phyloP scores from a whole-genome alignment of 2,329 filamentous ascomycete genomes.

The Trichoderma lentiforme region DNA sequence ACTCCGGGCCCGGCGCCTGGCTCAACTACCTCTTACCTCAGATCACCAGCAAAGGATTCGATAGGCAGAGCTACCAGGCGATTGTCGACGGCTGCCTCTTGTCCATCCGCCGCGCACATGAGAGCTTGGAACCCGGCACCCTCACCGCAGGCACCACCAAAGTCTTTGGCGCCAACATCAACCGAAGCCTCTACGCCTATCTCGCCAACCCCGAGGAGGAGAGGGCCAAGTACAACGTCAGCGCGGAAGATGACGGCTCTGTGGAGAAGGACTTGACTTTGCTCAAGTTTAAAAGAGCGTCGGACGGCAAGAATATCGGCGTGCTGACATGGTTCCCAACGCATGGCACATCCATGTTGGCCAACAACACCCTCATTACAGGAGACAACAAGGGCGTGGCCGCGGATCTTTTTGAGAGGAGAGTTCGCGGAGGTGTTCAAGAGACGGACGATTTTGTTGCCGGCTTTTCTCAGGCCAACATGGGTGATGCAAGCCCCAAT shows the following conservation, averaged over 20 bases:
- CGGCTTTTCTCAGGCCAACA: conserved; percentile 86
- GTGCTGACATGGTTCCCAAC: conserved; percentile 87
- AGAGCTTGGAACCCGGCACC: conserved; percentile 52
- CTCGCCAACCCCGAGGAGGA: conserved; percentile 76
- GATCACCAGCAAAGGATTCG: conserved; percentile 81
- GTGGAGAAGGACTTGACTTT: conserved; percentile 76
- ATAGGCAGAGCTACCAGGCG: conserved; percentile 79
- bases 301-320: conserved; percentile 72
- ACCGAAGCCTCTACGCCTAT: conserved; percentile 81
- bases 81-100: conserved; percentile 80
- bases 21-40: conserved; percentile 89
- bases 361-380: conserved; percentile 84
- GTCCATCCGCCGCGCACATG: conserved; percentile 76
- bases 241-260: conserved; percentile 37
- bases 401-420: conserved; percentile 76
- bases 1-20: conserved; percentile 87
- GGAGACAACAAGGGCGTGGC: conserved; percentile 95
- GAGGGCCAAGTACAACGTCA: conserved; percentile 58
- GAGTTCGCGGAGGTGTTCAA: conserved; percentile 52
- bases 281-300: conserved; percentile 67
- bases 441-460: conserved; percentile 71
- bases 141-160: conserved; percentile 61
- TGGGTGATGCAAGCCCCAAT: conserved; percentile 87
- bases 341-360: conserved; percentile 84
- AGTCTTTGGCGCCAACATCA: conserved; percentile 72